Conservation (phyloP, 371 early-diverging fungal species). For the Amoeboradix gromovi region DNA sequence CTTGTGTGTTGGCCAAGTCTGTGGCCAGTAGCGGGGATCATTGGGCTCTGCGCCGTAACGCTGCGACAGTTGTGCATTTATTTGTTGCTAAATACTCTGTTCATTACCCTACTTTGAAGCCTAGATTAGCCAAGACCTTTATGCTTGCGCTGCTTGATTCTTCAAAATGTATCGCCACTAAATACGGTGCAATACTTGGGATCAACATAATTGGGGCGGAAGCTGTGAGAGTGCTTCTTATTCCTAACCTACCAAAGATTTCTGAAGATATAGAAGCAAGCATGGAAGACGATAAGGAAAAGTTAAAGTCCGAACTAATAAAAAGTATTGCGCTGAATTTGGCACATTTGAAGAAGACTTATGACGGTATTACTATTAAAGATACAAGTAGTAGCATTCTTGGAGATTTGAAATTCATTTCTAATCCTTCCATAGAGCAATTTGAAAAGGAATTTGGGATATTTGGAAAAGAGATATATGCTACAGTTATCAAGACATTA, state of each 20-base stretch:
- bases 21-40: slow-evolving; percentile 29
- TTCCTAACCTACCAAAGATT: not conserved
- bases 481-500: not conserved
- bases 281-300: slow-evolving; percentile 1
- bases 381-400: not conserved
- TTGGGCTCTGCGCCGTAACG: slow-evolving; percentile 35
- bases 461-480: not conserved
- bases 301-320: not conserved
- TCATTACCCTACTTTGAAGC: not conserved
- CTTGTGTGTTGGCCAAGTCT: slow-evolving; percentile 73
- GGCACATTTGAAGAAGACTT: not conserved
- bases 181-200: slow-evolving; percentile 1
- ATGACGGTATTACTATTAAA: not conserved
- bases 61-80: not conserved
- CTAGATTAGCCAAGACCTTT: not conserved
- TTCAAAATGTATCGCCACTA: not conserved
- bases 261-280: not conserved
- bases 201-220: not conserved
- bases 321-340: not conserved
- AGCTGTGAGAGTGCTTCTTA: not conserved
- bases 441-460: not conserved
- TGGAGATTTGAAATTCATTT: not conserved
- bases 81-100: not conserved
- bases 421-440: not conserved
- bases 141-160: not conserved